A percentile compares a stretch with the other conserved stretches of the same genome.
Conservation (phyloP, 2,329 filamentous ascomycete genomes). For the Claviceps purpurea region DNA sequence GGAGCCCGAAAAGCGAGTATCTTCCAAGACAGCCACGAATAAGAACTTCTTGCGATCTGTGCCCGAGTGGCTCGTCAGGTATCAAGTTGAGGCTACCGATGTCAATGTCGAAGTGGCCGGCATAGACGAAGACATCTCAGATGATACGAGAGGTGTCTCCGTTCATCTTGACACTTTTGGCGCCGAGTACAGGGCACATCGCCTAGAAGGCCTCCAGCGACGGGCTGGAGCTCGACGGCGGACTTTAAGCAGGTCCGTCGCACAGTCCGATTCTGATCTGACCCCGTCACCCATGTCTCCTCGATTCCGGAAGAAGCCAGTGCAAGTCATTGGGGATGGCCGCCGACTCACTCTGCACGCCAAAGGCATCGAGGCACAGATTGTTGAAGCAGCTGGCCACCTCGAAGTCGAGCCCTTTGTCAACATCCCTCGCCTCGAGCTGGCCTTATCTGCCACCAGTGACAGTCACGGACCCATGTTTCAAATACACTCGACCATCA, state of each 20-base stretch:
- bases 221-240: constrained; percentile 48
- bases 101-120: constrained; percentile 87
- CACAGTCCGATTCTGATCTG: constrained; percentile 55
- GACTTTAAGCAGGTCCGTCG: constrained; percentile 58
- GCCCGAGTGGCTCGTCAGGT: constrained; percentile 73
- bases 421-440: constrained; percentile 72
- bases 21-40: constrained; percentile 35
- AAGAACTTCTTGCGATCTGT: constrained; percentile 63
- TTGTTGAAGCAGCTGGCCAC: constrained; percentile 75
- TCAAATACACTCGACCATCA: constrained; percentile 70
- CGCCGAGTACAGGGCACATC: constrained; percentile 77
- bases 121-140: constrained; percentile 69
- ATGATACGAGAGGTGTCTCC: constrained; percentile 68
- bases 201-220: constrained; percentile 49
- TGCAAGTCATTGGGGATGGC: constrained; percentile 54
- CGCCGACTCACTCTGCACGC: constrained; percentile 69
- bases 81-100: constrained; percentile 74
- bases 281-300: constrained; percentile 22
- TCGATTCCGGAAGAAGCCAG: constrained; percentile 36
- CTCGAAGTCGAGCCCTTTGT: constrained; percentile 80
- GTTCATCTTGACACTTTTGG: constrained; percentile 80
- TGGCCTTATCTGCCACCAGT: constrained; percentile 71
- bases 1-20: constrained; percentile 42
- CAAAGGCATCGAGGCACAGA: constrained; percentile 75
- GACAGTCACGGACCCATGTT: constrained; percentile 81